phyloP scores from a whole-genome alignment of 148 eudicot species.

The Rhododendron williamsianum region DNA sequence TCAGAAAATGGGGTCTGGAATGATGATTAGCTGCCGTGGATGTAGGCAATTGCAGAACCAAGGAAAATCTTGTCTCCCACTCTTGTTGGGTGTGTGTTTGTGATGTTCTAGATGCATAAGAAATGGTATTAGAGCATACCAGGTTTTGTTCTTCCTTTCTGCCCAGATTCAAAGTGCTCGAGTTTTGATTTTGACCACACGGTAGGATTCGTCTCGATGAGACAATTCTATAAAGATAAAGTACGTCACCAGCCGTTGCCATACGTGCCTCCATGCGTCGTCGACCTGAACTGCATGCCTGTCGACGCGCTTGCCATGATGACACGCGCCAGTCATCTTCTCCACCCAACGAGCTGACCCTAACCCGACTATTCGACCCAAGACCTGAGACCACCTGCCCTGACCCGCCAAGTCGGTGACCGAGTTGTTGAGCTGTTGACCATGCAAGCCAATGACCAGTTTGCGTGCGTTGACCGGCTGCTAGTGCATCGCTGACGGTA shows the following conservation, averaged over 20 bases:
- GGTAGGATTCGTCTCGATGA: background rate
- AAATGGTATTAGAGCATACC: background rate
- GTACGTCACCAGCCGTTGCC: background rate
- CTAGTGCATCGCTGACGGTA: background rate
- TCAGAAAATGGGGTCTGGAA: background rate
- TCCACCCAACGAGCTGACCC: background rate
- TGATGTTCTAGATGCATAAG: background rate
- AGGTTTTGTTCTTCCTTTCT: background rate
- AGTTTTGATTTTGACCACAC: background rate
- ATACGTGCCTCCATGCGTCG: background rate
- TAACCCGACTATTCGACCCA: background rate
- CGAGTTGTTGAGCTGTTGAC: background rate
- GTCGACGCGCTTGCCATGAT: background rate
- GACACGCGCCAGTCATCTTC: background rate
- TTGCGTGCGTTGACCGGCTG: background rate
- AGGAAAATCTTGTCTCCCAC: background rate
- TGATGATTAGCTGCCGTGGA: background rate
- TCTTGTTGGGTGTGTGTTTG: background rate
- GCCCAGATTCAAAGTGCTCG: background rate
- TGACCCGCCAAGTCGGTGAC: background rate
- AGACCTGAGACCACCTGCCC: background rate
- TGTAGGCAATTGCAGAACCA: background rate
- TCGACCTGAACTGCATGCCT: background rate
- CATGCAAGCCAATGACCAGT: background rate
- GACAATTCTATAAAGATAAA: background rate